Evolutionary conservation across 2,329 filamentous ascomycete genomes (phyloP), one percentile per base, ranked within the genome.

Genomic region (Microsporum ferrugineum): DNA sequence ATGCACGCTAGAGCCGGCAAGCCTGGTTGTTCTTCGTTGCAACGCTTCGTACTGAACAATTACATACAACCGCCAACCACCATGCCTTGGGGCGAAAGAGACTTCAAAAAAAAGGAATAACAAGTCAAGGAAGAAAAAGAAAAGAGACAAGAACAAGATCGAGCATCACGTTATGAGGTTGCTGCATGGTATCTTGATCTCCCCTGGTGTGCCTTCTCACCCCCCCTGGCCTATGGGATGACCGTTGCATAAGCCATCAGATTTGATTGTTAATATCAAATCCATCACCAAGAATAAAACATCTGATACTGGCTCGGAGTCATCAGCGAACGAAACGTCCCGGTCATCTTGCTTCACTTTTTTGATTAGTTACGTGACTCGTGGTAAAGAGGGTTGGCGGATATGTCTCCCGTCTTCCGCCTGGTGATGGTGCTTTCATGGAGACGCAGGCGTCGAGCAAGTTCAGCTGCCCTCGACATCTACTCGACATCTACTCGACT

Each of bases 401-500:
- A 47, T 47, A 27, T 29, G 27, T 47, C 17, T 47, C 10, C 43
- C 43, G 43, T 27, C 27, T 33, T 53, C 49, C 49, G 49, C 49
- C 45, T 34, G 49, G 1, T 53, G 49, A 53, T 33, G 31, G 27
- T 53, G 49, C 5, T 29, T 47, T 36, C 34, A 23, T 23, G 34
- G 34, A 5, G 10, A 10, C 34, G 5, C 34, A 36, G 34, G 34
- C 34, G 34, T 36, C 34, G 34, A 23, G 10, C 49, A 34, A 33
- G 49, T 53, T 53, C 49, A 53, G 49, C 49, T 53, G 49, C 49
- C 49, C n/a, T 34, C 8, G 49, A 29, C 45, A 43, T 43, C n/a
- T 12, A 43, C 17, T 17, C 17, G 17, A n/a, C 39, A 43, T n/a
- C 39, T 43, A 23, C 39, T n/a, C 17, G 5, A n/a, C 39, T 43